phyloP scores from a whole-genome alignment of 2,329 filamentous ascomycete genomes.

The Monosporascus sp. region DNA sequence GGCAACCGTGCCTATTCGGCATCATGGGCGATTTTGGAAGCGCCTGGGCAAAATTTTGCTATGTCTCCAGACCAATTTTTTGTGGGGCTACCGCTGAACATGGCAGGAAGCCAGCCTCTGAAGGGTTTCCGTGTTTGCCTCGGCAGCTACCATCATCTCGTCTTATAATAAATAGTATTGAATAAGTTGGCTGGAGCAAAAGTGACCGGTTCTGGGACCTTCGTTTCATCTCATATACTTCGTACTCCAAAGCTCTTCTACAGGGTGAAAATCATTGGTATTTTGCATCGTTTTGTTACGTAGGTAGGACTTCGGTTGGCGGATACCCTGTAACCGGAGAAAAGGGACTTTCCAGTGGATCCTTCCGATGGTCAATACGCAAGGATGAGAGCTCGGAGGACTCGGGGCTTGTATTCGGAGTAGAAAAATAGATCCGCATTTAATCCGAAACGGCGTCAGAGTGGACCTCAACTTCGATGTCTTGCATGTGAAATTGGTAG shows the following conservation, averaged over 20 bases:
- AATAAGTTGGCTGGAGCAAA: no score
- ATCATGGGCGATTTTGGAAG: conserved; percentile 16
- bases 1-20: conserved; percentile 17
- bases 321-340: not conserved
- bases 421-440: not conserved
- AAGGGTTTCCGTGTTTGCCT: conserved; percentile 13
- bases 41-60: conserved; percentile 23
- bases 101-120: conserved; percentile 7
- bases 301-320: not conserved
- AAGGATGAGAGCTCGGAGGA: not conserved
- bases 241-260: no score
- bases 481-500: not conserved
- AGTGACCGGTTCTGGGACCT: no score
- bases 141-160: not conserved
- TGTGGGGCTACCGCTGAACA: conserved; percentile 21
- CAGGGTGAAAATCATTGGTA: no score
- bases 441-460: not conserved
- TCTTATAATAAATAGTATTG: no score
- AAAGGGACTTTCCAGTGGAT: not conserved
- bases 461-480: not conserved
- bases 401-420: not conserved
- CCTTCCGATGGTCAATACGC: not conserved
- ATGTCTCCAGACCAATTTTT: conserved; percentile 22
- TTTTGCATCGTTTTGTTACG: no score
- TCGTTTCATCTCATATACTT: no score